Evolutionary conservation across 192 early-diverging fungal species (phyloP).

Genomic region (Coemansia umbellata): DNA sequence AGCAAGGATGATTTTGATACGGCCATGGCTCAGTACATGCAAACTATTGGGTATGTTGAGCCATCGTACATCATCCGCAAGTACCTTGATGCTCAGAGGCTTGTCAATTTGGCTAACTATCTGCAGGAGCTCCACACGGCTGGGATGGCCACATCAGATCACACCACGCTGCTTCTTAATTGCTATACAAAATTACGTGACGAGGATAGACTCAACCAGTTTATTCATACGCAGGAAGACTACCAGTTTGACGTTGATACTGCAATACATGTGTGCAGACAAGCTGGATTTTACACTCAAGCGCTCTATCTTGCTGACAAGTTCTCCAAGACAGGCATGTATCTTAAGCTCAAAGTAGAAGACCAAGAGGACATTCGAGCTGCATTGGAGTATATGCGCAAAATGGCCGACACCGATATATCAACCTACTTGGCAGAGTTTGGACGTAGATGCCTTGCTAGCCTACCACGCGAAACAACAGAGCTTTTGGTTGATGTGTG

Average conservation of each 20-base stretch:
- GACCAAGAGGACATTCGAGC: constrained; percentile 77
- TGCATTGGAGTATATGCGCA: constrained; percentile 73
- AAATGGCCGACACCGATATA: constrained; percentile 30
- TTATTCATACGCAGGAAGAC: constrained; percentile 77
- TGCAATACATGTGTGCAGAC: constrained; percentile 88
- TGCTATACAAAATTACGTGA: constrained; percentile 97
- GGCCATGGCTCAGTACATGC: constrained; percentile 88
- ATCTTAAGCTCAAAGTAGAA: constrained; percentile 85
- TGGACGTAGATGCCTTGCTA: constrained; percentile 40
- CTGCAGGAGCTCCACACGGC: constrained; percentile 86
- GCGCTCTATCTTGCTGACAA: constrained; percentile 87
- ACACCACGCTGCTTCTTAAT: constrained; percentile 93
- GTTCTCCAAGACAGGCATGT: constrained; percentile 78
- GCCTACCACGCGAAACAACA: constrained; percentile 38
- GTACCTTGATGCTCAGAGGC: constrained; percentile 91
- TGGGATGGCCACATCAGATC: constrained; percentile 85
- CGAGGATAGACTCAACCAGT: constrained; percentile 77
- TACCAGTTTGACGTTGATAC: constrained; percentile 92
- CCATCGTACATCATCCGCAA: constrained; percentile 96
- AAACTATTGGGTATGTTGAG: constrained; percentile 89
- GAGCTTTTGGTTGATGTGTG: constrained; percentile 45
- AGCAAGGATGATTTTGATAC: constrained; percentile 80
- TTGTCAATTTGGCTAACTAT: constrained; percentile 84
- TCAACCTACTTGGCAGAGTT: constrained; percentile 39
- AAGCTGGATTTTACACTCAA: constrained; percentile 85